Conservation (phyloP, 2,329 filamentous ascomycete genomes). For the Fusarium subglutinans region DNA sequence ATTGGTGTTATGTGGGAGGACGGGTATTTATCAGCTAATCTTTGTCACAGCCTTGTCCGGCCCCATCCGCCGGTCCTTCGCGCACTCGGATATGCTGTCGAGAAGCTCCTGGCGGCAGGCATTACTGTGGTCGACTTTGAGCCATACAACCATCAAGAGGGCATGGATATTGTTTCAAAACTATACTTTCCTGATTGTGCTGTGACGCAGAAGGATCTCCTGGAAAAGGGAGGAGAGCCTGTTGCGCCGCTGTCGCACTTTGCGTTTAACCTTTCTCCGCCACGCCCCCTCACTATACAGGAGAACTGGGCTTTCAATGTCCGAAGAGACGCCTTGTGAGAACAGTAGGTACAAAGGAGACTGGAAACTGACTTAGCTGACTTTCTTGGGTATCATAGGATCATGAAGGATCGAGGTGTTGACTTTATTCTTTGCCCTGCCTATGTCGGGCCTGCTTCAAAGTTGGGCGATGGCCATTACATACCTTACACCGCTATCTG, state of each 20-base stretch:
- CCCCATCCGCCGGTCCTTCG: neutral
- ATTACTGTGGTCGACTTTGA: neutral
- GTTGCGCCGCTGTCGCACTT: neutral
- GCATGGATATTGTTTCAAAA: neutral
- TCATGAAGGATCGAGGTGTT: neutral
- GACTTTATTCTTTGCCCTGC: neutral
- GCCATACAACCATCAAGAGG: neutral
- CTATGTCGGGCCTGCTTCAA: neutral
- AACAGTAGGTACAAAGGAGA: neutral
- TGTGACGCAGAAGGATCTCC: neutral
- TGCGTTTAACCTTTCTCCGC: neutral
- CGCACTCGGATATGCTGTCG: neutral
- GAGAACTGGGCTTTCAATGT: neutral
- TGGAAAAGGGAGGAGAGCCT: neutral
- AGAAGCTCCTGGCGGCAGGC: neutral
- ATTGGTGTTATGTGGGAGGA: neutral
- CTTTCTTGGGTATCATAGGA: neutral
- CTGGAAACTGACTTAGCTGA: neutral
- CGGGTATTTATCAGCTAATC: neutral
- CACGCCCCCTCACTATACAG: neutral
- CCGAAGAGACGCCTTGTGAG: accelerated
- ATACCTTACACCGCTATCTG: neutral
- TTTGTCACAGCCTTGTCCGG: neutral
- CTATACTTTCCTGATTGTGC: neutral
- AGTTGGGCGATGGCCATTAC: neutral